These are phyloP conservation scores for Ophiostoma perfectum DNA, from an alignment of 2,329 filamentous ascomycete species.

Conservation along the genomic window DNA sequence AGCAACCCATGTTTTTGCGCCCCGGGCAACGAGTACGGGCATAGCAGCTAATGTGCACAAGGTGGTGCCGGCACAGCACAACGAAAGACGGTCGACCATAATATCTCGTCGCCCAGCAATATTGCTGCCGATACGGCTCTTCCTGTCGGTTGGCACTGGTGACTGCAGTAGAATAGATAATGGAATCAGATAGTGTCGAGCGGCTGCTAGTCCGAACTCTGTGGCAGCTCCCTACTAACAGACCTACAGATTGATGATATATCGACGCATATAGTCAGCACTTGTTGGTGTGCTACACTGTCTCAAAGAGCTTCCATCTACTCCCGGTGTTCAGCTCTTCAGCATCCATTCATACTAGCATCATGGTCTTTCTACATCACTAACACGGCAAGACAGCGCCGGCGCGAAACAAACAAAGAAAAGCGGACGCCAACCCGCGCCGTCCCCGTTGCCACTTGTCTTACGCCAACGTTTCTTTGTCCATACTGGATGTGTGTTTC, in stretches of 20 bases:
- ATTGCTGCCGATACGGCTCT: not conserved
- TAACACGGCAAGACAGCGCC: constrained; percentile 1
- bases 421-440: not conserved
- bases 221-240: no score
- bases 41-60: not conserved
- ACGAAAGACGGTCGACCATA: not conserved
- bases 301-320: no score
- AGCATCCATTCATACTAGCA: not conserved
- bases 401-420: constrained; percentile 4
- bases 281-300: not conserved
- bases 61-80: not conserved
- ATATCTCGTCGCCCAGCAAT: not conserved
- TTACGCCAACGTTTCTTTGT: not conserved
- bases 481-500: not conserved
- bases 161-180: not conserved
- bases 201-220: not conserved
- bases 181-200: not conserved
- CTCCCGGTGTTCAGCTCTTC: no score
- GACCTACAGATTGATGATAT: no score
- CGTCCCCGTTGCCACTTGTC: not conserved
- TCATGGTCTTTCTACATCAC: constrained; percentile 30
- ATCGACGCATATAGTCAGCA: not conserved
- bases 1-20: not conserved
- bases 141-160: not conserved
- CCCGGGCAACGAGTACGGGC: not conserved